Evolutionary conservation across 78 protist genomes (phyloP), one percentile per base, ranked within the genome.

Genomic region (Chrysochromulina parva): DNA sequence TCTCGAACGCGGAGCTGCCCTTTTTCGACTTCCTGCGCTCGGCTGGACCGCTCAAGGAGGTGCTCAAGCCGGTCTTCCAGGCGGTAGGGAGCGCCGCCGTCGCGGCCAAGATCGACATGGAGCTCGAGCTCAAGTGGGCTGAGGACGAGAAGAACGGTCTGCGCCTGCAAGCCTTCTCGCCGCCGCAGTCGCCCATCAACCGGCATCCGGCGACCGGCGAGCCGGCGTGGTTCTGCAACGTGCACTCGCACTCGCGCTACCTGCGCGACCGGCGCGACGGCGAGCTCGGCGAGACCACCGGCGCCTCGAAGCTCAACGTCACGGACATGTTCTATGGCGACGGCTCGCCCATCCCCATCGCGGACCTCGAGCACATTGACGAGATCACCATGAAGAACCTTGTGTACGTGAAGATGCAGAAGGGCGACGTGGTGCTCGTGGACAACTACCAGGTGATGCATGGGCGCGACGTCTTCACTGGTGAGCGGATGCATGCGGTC

Each of bases 171-270:
- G 88, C 65, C 16, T n/a, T 69, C 78, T 69, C 84, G n/a, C 84
- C 90, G 19, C 26, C 80, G 48, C 71, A 88, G 82, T 48, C 91
- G n/a, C 91, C 91, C 10, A 48, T 69, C 66, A 50, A 53, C 50
- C 59, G 62, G 57, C 91, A 88, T 38, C 91, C 91, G 50, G 91
- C 9, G 62, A 69, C 91, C 14, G 82, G 82, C 24, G 84, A 69
- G 84, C 91, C 91, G 22, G 54, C 58, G 26, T 88, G 91, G 91
- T 88, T 88, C 78, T 60, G 82, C 76, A 88, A 88, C 48, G 58
- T 88, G 82, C 91, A 88, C 91, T 69, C 81, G 54, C 91, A 88
- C 91, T 66, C 91, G 59, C 28, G 67, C 65, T 24, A 50, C 53
- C 82, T 88, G 52, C 89, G 73, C 67, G 52, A 85, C 52, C 74